phyloP scores from a whole-genome alignment of 768 basidiomycete species.

The Clavulina sp. region DNA sequence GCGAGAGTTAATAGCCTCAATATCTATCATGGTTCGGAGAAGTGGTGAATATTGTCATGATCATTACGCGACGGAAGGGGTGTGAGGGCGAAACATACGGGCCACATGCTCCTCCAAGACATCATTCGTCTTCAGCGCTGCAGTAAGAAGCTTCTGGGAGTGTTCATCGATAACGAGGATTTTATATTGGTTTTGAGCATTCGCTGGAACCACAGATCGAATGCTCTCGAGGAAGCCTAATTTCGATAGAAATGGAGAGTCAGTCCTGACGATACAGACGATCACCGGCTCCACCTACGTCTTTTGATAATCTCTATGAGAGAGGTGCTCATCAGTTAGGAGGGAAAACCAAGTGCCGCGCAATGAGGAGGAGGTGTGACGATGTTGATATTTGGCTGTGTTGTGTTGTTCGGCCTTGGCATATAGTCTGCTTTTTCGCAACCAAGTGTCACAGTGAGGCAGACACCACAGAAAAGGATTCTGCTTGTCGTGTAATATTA shows the following conservation, averaged over 20 bases:
- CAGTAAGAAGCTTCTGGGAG: conserved; percentile 64
- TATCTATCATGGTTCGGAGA: conserved; percentile 33
- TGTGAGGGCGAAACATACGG: conserved; percentile 37
- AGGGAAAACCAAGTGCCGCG: too few relatives aligned
- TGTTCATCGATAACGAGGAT: conserved; percentile 91
- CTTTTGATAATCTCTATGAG: conserved; percentile 11
- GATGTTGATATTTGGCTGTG: too few relatives aligned
- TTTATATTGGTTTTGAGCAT: conserved; percentile 86
- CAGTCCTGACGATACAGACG: neutral
- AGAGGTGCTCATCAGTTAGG: conserved; percentile 9
- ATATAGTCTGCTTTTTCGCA: too few relatives aligned
- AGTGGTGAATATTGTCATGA: neutral
- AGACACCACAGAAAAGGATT: too few relatives aligned
- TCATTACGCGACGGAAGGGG: neutral
- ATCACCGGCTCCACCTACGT: conserved; percentile 4
- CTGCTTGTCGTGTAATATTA: too few relatives aligned
- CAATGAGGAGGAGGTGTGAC: too few relatives aligned
- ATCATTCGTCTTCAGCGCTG: conserved; percentile 84
- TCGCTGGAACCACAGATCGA: conserved; percentile 68
- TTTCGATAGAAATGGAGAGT: neutral
- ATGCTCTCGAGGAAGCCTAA: conserved; percentile 78
- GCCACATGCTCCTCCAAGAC: conserved; percentile 93
- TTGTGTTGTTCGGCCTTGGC: too few relatives aligned
- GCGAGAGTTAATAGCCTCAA: conserved; percentile 73
- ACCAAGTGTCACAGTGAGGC: too few relatives aligned